Evolutionary conservation across 2,329 filamentous ascomycete species (phyloP), one percentile per base, ranked within the genome.

Genomic region (Fusarium incarnatum): DNA sequence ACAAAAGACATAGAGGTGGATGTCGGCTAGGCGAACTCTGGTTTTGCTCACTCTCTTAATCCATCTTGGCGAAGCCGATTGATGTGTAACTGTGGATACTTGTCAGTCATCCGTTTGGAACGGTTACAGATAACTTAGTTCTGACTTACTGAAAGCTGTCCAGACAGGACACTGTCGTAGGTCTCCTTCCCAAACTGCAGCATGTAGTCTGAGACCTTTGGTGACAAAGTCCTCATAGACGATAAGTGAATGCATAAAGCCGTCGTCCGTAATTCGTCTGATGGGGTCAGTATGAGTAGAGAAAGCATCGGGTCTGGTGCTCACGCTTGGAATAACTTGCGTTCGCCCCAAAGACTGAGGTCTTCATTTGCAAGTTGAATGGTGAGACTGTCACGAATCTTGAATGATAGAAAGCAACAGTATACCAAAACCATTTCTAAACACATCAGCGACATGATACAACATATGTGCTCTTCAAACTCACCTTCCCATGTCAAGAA

Each of bases 401-500:
- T 90, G 56, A 90, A 81, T 2, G 84, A 83, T 18, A 88, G 77
- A 70, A 90, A 89, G 0, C 85, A 83, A 69, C 83, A 87, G 71
- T 89, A 86, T 67, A 89, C 86, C 2, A 90, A 80, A 4, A 88
- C 85, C 78, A 90, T 82, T 75, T 89, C 88, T 89, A 34, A 4
- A 30, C 4, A 53, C 10, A 60, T 75, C 40, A 72, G 72, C 57
- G 6, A 42, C 3, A 25, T 20, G 12, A n/a, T 11, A 18, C 8
- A 18, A 18, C 16, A 12, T 7, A 27, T 6, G 4, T 15, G 27
- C 9, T 8, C 13, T 12, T 11, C 12, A 13, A 23, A 52, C 81
- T 60, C 71, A 88, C 87, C 86, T 81, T 90, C 88, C 86, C 86
- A 90, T 2, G 86, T 89, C 59, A 85, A 77, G 64, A 90, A 90